Evolutionary conservation across 1,139 yeast genomes (phyloP).

Genomic region (Torulaspora globosa): DNA sequence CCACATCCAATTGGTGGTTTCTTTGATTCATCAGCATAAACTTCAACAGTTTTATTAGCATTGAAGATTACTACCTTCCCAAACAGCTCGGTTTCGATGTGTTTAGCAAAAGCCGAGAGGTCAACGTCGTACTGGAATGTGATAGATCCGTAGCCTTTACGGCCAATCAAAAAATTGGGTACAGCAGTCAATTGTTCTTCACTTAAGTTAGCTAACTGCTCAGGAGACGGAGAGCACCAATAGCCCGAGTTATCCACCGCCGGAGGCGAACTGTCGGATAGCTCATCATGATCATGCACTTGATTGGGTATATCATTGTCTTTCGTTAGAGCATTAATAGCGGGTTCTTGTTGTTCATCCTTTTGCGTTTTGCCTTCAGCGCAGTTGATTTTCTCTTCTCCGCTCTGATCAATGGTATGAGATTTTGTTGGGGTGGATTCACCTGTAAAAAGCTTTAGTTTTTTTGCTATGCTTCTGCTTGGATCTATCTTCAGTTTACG

Average conservation of each 20-base stretch:
- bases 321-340: background rate
- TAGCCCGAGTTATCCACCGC: slow-evolving; percentile 45
- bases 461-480: slow-evolving; percentile 41
- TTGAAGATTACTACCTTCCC: slow-evolving; percentile 57
- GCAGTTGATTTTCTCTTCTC: background rate
- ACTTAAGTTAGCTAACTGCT: slow-evolving; percentile 48
- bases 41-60: slow-evolving; percentile 55
- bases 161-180: slow-evolving; percentile 69
- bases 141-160: slow-evolving; percentile 71
- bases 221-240: slow-evolving; percentile 75
- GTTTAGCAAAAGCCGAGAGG: slow-evolving; percentile 48
- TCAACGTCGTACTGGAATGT: slow-evolving; percentile 73
- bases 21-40: slow-evolving; percentile 52
- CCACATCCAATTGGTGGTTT: slow-evolving; percentile 72
- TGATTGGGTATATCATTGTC: background rate
- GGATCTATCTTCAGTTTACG: slow-evolving; percentile 40
- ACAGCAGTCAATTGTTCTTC: slow-evolving; percentile 53
- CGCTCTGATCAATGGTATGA: slow-evolving; percentile 18
- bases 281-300: background rate
- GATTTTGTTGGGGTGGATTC: slow-evolving; percentile 33
- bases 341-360: background rate
- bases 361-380: background rate
- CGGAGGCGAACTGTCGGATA: background rate
- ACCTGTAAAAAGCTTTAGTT: slow-evolving; percentile 38
- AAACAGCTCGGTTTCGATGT: slow-evolving; percentile 46